Conservation (phyloP, 2,329 filamentous ascomycete genomes). For the Colletotrichum chrysophilum region DNA sequence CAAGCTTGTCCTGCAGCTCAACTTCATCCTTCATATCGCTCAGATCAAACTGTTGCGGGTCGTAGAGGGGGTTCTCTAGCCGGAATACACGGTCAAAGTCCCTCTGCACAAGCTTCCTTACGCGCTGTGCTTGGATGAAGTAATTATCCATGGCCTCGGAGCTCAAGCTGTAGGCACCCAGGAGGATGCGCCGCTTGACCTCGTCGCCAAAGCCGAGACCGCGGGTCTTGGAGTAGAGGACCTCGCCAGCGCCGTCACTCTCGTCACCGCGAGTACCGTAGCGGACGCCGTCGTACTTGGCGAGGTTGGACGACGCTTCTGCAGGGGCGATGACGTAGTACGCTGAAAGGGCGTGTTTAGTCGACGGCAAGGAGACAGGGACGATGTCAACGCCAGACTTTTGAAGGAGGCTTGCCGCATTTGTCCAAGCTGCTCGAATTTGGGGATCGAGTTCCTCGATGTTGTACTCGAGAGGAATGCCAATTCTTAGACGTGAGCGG, state of each 20-base stretch:
- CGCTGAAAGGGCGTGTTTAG: slow-evolving; percentile 83
- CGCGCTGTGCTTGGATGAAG: slow-evolving; percentile 90
- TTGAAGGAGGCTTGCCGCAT: slow-evolving; percentile 64
- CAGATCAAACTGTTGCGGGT: slow-evolving; percentile 58
- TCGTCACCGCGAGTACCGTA: slow-evolving; percentile 70
- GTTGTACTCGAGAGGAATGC: slow-evolving; percentile 81
- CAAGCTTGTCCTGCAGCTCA: slow-evolving; percentile 59
- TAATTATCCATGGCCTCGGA: slow-evolving; percentile 95
- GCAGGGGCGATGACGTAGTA: slow-evolving; percentile 97
- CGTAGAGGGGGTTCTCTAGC: slow-evolving; percentile 70
- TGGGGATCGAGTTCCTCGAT: slow-evolving; percentile 76
- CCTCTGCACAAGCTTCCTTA: slow-evolving; percentile 80
- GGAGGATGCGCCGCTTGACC: slow-evolving; percentile 83
- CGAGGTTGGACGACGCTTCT: slow-evolving; percentile 93
- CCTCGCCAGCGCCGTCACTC: slow-evolving; percentile 61
- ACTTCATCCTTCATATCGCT: slow-evolving; percentile 63
- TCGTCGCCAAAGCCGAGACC: slow-evolving; percentile 81
- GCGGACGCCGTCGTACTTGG: slow-evolving; percentile 96
- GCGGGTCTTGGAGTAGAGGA: slow-evolving; percentile 78
- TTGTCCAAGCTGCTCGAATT: slow-evolving; percentile 74
- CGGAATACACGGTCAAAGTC: slow-evolving; percentile 87
- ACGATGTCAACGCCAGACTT: slow-evolving; percentile 73
- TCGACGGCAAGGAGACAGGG: slow-evolving; percentile 81
- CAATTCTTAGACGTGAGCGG: slow-evolving; percentile 49
- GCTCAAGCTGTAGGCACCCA: slow-evolving; percentile 90